Evolutionary conservation across 805 yeast species (phyloP).

Genomic region (Metahyphopichia silvanorum): DNA sequence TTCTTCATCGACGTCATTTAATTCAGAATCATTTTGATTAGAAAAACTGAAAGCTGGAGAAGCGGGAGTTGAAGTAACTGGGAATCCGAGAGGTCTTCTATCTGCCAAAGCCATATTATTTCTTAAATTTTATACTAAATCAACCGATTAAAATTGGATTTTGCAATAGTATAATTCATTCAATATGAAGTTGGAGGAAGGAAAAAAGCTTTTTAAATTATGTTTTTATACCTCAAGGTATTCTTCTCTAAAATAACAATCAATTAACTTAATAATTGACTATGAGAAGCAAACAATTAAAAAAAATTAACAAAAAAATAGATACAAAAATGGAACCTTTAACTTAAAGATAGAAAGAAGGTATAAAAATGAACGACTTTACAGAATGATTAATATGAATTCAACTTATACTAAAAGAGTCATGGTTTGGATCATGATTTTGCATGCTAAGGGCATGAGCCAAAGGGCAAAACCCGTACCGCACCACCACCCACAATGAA

Average conservation of each 20-base stretch:
- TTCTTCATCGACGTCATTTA: constrained; percentile 7
- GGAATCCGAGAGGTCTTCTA: constrained; percentile 59
- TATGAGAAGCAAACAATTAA: neutral
- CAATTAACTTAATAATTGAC: constrained; percentile 2
- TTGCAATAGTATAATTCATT: too few species aligned
- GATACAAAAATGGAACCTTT: neutral
- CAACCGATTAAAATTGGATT: neutral
- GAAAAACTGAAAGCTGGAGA: constrained; percentile 32
- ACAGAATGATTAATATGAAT: too few species aligned
- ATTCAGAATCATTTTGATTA: neutral
- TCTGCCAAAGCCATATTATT: constrained; percentile 60
- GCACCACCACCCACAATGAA: too few species aligned
- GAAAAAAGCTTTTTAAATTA: neutral
- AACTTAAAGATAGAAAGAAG: constrained; percentile 1
- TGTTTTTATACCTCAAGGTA: too few species aligned
- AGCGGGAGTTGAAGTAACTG: constrained; percentile 46
- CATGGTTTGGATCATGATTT: too few species aligned
- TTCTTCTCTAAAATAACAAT: neutral
- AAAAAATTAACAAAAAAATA: neutral
- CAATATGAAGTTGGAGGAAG: neutral
- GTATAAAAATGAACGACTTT: constrained; percentile 1
- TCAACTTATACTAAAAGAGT: too few species aligned
- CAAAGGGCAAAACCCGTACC: too few species aligned
- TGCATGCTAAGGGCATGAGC: too few species aligned
- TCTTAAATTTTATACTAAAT: constrained; percentile 1